These are phyloP conservation scores for Serpula lacrymans DNA, from an alignment of 768 basidiomycete genomes.

Conservation along the genomic window DNA sequence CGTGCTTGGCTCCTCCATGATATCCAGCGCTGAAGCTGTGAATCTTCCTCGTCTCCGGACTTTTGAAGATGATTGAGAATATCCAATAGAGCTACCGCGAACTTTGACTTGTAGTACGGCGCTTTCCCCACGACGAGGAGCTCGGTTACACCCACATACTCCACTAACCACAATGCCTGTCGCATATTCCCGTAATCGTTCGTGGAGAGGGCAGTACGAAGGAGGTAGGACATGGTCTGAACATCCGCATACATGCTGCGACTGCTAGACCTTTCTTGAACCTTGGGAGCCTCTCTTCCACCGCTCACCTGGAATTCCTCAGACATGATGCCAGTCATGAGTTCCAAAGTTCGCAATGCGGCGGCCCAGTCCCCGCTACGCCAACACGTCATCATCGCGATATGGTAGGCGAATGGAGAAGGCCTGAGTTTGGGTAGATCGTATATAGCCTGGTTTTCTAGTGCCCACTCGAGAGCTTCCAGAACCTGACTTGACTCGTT, in stretches of 20 bases:
- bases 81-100: slow-evolving; percentile 44
- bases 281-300: slow-evolving; percentile 36
- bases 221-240: slow-evolving; percentile 52
- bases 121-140: slow-evolving; percentile 27
- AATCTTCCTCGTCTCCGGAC: slow-evolving; percentile 14
- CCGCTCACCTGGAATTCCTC: slow-evolving; percentile 43
- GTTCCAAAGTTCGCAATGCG: slow-evolving; percentile 55
- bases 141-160: slow-evolving; percentile 39
- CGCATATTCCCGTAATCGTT: slow-evolving; percentile 48
- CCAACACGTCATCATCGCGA: slow-evolving; percentile 65
- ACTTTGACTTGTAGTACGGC: slow-evolving; percentile 43
- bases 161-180: slow-evolving; percentile 59
- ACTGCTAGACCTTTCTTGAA: slow-evolving; percentile 41
- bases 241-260: slow-evolving; percentile 45
- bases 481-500: slow-evolving; percentile 47
- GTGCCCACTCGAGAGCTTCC: slow-evolving; percentile 66
- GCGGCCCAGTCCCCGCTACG: slow-evolving; percentile 59
- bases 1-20: slow-evolving; percentile 17
- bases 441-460: slow-evolving; percentile 49
- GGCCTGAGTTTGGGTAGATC: slow-evolving; percentile 39
- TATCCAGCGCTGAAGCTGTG: slow-evolving; percentile 14
- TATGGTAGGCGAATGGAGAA: slow-evolving; percentile 45
- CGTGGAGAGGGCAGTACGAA: slow-evolving; percentile 55
- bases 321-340: slow-evolving; percentile 67
- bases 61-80: slow-evolving; percentile 33